Evolutionary conservation across 495 filamentous ascomycete genomes (phyloP).

Genomic region (Pseudoneurospora amorphoporcata): DNA sequence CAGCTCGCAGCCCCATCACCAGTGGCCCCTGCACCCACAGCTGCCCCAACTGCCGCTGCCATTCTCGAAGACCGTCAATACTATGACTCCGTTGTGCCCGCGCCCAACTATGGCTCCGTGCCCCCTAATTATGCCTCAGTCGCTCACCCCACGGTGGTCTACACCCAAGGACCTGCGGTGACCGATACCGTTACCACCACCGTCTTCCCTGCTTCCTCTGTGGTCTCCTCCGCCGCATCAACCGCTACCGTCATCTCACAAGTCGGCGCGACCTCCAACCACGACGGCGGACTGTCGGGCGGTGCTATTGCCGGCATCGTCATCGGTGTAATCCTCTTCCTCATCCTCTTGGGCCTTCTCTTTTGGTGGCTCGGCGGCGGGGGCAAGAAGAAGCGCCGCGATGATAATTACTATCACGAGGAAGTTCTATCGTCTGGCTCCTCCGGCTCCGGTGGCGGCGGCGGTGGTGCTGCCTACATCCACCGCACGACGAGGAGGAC

Average conservation of each 20-base stretch:
- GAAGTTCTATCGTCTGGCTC: neutral
- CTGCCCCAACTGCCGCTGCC: neutral
- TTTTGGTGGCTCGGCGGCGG: neutral
- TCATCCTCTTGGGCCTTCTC: neutral
- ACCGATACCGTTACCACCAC: neutral
- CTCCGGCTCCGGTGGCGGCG: neutral
- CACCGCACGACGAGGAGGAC: neutral
- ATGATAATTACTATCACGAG: neutral
- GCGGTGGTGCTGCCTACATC: neutral
- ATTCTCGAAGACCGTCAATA: neutral
- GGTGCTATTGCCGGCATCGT: neutral
- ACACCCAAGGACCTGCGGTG: neutral
- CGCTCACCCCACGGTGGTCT: neutral
- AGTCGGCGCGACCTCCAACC: neutral
- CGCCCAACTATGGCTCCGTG: neutral
- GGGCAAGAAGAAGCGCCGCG: neutral
- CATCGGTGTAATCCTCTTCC: neutral
- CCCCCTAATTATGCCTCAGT: neutral
- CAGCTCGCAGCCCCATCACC: neutral
- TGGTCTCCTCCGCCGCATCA: neutral
- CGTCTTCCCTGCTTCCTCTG: neutral
- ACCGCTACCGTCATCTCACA: neutral
- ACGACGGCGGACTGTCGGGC: neutral
- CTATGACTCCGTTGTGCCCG: neutral
- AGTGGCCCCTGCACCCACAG: neutral